Percentiles rank a stretch among this genome's conserved stretches.
phyloP scores from a whole-genome alignment of 352 stramenopile species.

The Phytophthora vignae region DNA sequence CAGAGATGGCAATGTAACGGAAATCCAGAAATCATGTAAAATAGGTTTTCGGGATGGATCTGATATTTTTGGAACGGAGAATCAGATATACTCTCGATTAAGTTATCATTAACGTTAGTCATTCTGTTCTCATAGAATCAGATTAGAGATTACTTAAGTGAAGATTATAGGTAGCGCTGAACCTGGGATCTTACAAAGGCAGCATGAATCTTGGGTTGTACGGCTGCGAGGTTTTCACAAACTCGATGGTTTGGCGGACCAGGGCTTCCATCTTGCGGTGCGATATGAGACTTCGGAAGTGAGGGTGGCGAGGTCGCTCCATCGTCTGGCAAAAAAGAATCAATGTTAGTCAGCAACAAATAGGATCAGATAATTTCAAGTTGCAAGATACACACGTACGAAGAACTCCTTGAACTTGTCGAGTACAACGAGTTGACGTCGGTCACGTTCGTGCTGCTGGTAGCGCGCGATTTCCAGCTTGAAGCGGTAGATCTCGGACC shows the following conservation, averaged over 20 bases:
- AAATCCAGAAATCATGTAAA: constrained; percentile 17
- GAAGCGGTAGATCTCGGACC: constrained; percentile 71
- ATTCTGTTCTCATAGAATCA: neutral
- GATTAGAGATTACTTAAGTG: neutral
- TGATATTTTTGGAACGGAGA: constrained; percentile 15
- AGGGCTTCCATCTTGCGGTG: constrained; percentile 68
- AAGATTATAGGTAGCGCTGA: neutral
- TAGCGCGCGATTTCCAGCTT: constrained; percentile 65
- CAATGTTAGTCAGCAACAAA: neutral
- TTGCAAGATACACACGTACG: constrained; percentile 32
- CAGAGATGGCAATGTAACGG: constrained; percentile 15
- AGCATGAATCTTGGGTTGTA: constrained; percentile 49
- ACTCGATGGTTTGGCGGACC: constrained; percentile 65
- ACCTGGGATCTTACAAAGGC: constrained; percentile 6
- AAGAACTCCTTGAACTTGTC: constrained; percentile 81
- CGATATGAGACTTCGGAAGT: constrained; percentile 73
- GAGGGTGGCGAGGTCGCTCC: constrained; percentile 50
- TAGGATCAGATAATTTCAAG: neutral
- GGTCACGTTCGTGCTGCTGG: constrained; percentile 60
- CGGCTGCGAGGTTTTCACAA: constrained; percentile 53
- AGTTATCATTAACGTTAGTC: neutral
- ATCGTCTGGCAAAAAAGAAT: constrained; percentile 28
- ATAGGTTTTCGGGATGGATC: constrained; percentile 10
- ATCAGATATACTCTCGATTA: constrained; percentile 1
- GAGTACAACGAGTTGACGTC: constrained; percentile 58